Conservation (phyloP, 2,329 filamentous ascomycete genomes). For the Plenodomus tracheiphilus region DNA sequence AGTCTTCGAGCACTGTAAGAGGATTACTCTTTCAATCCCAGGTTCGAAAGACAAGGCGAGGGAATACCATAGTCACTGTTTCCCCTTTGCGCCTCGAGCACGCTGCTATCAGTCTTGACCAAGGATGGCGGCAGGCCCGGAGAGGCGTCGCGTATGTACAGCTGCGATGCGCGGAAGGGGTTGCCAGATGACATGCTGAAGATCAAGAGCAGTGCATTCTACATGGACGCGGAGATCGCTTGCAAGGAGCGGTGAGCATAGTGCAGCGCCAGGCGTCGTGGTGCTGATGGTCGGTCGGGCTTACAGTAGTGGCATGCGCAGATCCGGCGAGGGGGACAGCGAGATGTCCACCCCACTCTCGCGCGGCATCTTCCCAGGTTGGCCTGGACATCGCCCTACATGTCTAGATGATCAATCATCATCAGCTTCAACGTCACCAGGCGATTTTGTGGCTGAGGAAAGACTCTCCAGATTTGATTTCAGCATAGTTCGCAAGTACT, state of each 20-base stretch:
- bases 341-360: slow-evolving; percentile 20
- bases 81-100: slow-evolving; percentile 21
- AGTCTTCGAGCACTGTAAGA: slow-evolving; percentile 35
- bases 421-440: no score
- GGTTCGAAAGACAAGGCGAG: slow-evolving; percentile 27
- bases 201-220: slow-evolving; percentile 45
- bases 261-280: slow-evolving; percentile 19
- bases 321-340: slow-evolving; percentile 24
- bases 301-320: slow-evolving; percentile 13
- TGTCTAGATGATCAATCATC: not conserved
- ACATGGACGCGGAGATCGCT: slow-evolving; percentile 40
- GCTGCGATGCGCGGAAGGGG: slow-evolving; percentile 43
- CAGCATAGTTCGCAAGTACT: not conserved
- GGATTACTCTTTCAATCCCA: slow-evolving; percentile 38
- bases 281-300: slow-evolving; percentile 29
- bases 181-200: slow-evolving; percentile 46
- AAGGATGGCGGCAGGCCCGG: slow-evolving; percentile 32
- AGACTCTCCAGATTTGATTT: no score
- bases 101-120: slow-evolving; percentile 26
- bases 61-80: slow-evolving; percentile 38
- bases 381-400: no score
- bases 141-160: slow-evolving; percentile 23
- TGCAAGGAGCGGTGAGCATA: slow-evolving; percentile 22
- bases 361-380: no score
- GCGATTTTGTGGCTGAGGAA: no score